Evolutionary conservation across 768 basidiomycete species (phyloP).

Genomic region (Gyrodon lividus): DNA sequence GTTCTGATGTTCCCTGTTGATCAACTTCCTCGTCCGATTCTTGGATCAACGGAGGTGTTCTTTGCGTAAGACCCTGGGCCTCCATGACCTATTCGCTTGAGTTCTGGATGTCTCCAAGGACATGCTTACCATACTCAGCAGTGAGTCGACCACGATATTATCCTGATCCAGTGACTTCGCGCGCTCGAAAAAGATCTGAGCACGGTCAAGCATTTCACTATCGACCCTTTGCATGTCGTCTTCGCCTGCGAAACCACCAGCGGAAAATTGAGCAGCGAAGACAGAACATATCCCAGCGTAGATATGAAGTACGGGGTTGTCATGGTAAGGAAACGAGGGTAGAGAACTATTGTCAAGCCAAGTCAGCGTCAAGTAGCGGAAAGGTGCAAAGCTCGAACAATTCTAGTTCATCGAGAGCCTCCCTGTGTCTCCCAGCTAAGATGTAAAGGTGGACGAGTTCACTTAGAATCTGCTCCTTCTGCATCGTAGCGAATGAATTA

Average conservation of each 20-base stretch:
- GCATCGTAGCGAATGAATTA: conserved; percentile 10
- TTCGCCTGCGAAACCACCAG: conserved; percentile 3
- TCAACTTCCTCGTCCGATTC: conserved; percentile 39
- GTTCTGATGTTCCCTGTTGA: background rate
- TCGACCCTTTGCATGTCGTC: conserved; percentile 17
- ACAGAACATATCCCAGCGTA: conserved; percentile 80
- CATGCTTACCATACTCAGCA: conserved; percentile 50
- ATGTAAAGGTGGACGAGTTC: conserved; percentile 75
- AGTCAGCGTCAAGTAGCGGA: conserved; percentile 1
- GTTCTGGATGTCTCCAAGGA: background rate
- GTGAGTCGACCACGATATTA: conserved; percentile 50
- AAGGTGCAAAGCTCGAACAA: conserved; percentile 50
- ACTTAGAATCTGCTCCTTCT: conserved; percentile 76
- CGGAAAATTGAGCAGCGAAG: conserved; percentile 50
- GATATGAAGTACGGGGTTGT: conserved; percentile 74
- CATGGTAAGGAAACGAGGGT: conserved; percentile 84
- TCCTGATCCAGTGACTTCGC: conserved; percentile 58
- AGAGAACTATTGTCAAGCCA: conserved; percentile 56
- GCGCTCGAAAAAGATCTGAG: conserved; percentile 65
- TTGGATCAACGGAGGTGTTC: conserved; percentile 8
- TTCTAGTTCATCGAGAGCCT: conserved; percentile 84
- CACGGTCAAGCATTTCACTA: conserved; percentile 44
- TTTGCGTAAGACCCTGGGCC: conserved; percentile 27
- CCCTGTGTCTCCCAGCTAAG: conserved; percentile 50
- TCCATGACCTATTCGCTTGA: conserved; percentile 1